phyloP scores from a whole-genome alignment of 2,329 filamentous ascomycete species.

The Drechslera avenae region DNA sequence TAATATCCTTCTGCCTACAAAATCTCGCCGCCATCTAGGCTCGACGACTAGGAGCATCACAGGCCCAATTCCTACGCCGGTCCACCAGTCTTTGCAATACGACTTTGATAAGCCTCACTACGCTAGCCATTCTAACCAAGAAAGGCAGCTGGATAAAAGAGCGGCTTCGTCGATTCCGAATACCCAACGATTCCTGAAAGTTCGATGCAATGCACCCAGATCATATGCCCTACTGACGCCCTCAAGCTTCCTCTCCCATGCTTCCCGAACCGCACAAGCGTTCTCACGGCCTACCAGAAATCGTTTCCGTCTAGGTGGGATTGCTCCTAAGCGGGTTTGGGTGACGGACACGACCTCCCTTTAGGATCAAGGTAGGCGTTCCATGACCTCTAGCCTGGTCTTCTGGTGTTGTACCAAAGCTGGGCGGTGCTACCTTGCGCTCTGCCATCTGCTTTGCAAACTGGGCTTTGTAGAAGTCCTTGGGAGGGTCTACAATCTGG shows the following conservation, averaged over 20 bases:
- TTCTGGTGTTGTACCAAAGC: conserved; percentile 15
- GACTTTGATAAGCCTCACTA: too few relatives aligned
- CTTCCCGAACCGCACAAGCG: not conserved
- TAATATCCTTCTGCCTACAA: too few relatives aligned
- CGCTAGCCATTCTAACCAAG: not conserved
- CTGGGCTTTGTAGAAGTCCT: not conserved
- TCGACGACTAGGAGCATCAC: not conserved
- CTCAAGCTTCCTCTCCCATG: not conserved
- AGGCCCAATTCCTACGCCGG: too few relatives aligned
- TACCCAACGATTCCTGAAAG: not conserved
- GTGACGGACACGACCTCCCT: conserved; percentile 12
- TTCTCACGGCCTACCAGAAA: not conserved
- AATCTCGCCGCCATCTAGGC: not conserved
- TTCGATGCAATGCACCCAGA: not conserved
- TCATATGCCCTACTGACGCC: not conserved
- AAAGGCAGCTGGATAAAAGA: not conserved
- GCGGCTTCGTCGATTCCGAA: not conserved
- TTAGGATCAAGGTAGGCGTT: conserved; percentile 18
- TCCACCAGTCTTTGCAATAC: too few relatives aligned
- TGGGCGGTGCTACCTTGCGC: not conserved
- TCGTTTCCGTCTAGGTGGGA: conserved; percentile 4
- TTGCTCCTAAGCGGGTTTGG: conserved; percentile 31
- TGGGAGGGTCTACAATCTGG: conserved; percentile 22
- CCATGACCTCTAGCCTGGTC: conserved; percentile 28
- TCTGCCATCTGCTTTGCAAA: not conserved